Conservation (phyloP, 331 rosid genomes). For the Rhamnella rubrinervis region DNA sequence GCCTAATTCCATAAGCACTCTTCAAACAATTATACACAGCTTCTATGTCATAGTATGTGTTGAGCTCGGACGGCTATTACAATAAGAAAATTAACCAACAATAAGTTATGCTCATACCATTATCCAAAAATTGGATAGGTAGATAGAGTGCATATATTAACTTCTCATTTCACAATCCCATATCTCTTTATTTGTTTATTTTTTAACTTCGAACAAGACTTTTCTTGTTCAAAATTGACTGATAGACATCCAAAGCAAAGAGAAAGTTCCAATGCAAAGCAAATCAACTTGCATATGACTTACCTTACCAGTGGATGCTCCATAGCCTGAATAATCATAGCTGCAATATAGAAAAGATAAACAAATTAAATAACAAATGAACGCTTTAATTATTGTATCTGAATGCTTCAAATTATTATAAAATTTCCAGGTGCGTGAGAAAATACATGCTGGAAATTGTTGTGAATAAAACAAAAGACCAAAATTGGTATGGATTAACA, state of each 20-base stretch:
- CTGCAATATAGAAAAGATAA: constrained; percentile 44
- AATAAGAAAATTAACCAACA: constrained; percentile 33
- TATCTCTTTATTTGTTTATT: constrained; percentile 4
- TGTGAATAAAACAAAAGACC: too few relatives aligned
- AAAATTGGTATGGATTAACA: too few relatives aligned
- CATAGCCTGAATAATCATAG: constrained; percentile 91
- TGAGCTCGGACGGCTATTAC: constrained; percentile 80
- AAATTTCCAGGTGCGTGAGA: too few relatives aligned
- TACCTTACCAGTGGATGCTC: constrained; percentile 87
- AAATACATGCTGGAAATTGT: too few relatives aligned
- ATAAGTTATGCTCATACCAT: neutral
- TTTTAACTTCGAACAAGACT: constrained; percentile 1
- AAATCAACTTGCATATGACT: constrained; percentile 17
- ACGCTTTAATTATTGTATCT: neutral
- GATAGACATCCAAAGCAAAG: neutral
- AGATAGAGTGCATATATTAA: neutral
- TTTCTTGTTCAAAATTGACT: neutral
- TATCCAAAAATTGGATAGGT: constrained; percentile 8
- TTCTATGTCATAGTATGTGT: constrained; percentile 81
- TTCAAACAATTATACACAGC: constrained; percentile 87
- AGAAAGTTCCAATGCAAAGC: constrained; percentile 8
- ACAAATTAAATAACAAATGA: constrained; percentile 20
- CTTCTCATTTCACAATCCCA: constrained; percentile 13
- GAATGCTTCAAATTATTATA: too few relatives aligned
- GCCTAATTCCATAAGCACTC: constrained; percentile 61